A percentile compares a stretch with the other conserved stretches of the same genome.
Conservation (phyloP, 2,329 filamentous ascomycete genomes). For the Nemania sp. region DNA sequence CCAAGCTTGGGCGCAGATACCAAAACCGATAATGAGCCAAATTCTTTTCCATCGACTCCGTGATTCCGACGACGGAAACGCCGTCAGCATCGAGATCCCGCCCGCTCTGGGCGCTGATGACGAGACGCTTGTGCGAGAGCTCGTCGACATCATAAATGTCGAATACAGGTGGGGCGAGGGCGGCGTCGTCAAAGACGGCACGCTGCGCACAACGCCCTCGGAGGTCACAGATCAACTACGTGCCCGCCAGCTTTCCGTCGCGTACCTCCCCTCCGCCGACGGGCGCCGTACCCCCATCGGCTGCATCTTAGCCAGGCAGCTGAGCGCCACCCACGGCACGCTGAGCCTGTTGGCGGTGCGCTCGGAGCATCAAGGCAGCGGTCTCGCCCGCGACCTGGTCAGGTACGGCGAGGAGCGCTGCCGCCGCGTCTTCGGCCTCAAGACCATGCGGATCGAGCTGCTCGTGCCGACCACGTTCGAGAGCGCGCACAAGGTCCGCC, state of each 20-base stretch:
- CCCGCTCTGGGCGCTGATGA: constrained; percentile 7
- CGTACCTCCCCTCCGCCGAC: background rate
- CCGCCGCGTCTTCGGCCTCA: background rate
- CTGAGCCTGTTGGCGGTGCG: constrained; percentile 7
- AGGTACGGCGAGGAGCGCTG: constrained; percentile 11
- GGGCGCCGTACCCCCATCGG: constrained; percentile 1
- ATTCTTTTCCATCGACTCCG: background rate
- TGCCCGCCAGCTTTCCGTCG: constrained; percentile 8
- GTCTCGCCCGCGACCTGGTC: constrained; percentile 12
- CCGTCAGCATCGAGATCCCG: constrained; percentile 14
- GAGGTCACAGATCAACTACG: constrained; percentile 8
- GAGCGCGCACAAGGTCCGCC: constrained; percentile 11
- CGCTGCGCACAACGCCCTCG: background rate
- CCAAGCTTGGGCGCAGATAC: background rate
- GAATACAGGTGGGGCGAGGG: constrained; percentile 15
- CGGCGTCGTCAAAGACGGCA: constrained; percentile 12
- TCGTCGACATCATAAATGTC: constrained; percentile 4
- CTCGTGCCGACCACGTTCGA: constrained; percentile 10
- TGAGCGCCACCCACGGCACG: constrained; percentile 6
- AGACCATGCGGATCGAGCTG: constrained; percentile 12
- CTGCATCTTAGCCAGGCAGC: constrained; percentile 5
- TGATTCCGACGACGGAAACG: background rate
- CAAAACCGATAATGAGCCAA: constrained; percentile 5
- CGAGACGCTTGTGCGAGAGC: constrained; percentile 1
- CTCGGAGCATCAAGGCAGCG: constrained; percentile 10